Evolutionary conservation across 2,329 filamentous ascomycete genomes (phyloP).

Genomic region (Colletotrichum ledebouriae): DNA sequence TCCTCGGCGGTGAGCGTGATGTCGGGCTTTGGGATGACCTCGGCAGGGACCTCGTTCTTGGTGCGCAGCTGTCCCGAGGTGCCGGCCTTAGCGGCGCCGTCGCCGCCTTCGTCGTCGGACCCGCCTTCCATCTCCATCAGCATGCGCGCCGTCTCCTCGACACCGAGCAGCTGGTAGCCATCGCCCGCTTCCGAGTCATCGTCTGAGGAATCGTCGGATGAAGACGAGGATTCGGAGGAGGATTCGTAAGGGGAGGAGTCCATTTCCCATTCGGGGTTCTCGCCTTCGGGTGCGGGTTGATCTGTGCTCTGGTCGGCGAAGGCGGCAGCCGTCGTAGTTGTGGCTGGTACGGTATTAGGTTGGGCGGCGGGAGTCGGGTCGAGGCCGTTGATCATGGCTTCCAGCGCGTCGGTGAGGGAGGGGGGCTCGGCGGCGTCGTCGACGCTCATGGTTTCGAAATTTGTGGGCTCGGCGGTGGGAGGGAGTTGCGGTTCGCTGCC

Average conservation of each 20-base stretch:
- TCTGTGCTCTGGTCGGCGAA: background rate
- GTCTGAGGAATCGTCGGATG: slow-evolving; percentile 71
- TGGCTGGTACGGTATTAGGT: background rate
- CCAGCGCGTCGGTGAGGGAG: slow-evolving; percentile 58
- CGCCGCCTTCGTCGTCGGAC: slow-evolving; percentile 78
- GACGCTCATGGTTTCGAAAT: slow-evolving; percentile 53
- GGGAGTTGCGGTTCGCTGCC: background rate
- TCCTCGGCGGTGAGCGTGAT: slow-evolving; percentile 83
- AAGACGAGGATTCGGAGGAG: slow-evolving; percentile 75
- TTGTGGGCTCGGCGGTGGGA: background rate
- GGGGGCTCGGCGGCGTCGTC: slow-evolving; percentile 55
- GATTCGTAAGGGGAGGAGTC: slow-evolving; percentile 84
- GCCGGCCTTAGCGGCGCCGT: slow-evolving; percentile 51
- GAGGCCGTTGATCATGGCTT: slow-evolving; percentile 59
- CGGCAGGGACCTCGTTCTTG: slow-evolving; percentile 81
- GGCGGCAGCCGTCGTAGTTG: background rate
- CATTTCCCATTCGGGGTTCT: slow-evolving; percentile 84
- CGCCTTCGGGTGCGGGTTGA: slow-evolving; percentile 49
- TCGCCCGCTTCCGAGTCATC: slow-evolving; percentile 66
- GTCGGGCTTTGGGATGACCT: slow-evolving; percentile 79
- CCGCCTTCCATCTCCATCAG: slow-evolving; percentile 87
- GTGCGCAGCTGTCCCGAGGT: slow-evolving; percentile 73
- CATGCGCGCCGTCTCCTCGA: slow-evolving; percentile 86
- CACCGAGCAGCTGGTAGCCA: slow-evolving; percentile 78
- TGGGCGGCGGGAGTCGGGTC: slow-evolving; percentile 38